Conservation (phyloP, 768 basidiomycete genomes). For the Naganishia antarctica region DNA sequence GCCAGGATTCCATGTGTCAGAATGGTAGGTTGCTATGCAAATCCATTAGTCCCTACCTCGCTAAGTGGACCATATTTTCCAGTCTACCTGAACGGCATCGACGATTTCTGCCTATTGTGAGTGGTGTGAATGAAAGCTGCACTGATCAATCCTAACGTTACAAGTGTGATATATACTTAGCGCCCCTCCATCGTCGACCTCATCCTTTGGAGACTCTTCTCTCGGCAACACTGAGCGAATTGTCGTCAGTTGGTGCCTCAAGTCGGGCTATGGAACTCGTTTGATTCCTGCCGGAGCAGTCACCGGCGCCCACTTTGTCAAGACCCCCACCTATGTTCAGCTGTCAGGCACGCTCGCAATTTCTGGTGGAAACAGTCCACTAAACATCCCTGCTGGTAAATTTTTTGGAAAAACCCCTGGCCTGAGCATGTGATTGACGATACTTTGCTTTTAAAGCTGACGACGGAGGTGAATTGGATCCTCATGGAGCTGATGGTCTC, state of each 20-base stretch:
- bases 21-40: constrained; percentile 30
- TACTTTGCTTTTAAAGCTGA: constrained; percentile 51
- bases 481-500: constrained; percentile 52
- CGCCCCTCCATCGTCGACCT: constrained; percentile 20
- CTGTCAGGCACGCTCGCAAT: constrained; percentile 23
- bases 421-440: no score
- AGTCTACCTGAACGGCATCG: constrained; percentile 38
- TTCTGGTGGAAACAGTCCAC: not conserved
- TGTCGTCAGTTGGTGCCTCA: constrained; percentile 51
- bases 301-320: constrained; percentile 50
- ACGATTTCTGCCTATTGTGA: constrained; percentile 45
- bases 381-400: constrained; percentile 43
- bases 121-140: not conserved
- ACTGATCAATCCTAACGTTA: not conserved
- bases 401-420: no score
- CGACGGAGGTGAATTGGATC: constrained; percentile 53
- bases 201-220: constrained; percentile 19
- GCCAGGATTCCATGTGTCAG: constrained; percentile 64
- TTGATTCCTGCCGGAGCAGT: constrained; percentile 52
- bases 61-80: not conserved
- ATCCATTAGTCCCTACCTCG: no score
- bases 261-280: constrained; percentile 48
- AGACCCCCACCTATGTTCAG: constrained; percentile 53
- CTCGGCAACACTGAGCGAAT: constrained; percentile 50
- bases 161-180: not conserved